A percentile compares a stretch with the other conserved stretches of the same genome.
These are phyloP conservation scores for Lentinula detonsa DNA, from an alignment of 768 basidiomycete species.

Conservation along the genomic window DNA sequence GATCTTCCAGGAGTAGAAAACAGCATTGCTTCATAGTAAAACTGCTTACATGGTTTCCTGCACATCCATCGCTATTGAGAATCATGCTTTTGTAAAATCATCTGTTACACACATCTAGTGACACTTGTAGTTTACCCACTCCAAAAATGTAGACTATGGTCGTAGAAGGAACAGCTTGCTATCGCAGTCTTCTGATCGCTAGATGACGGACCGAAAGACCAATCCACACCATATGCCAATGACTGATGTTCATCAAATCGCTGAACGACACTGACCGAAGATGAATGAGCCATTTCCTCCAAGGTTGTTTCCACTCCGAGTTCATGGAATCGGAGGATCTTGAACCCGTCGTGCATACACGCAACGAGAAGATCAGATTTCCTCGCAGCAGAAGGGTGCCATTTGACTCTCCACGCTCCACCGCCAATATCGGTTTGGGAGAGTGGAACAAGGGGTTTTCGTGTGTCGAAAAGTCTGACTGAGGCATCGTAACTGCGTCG, in stretches of 20 bases:
- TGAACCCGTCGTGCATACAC: slow-evolving; percentile 98
- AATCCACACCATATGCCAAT: slow-evolving; percentile 90
- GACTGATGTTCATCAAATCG: slow-evolving; percentile 75
- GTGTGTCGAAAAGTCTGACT: slow-evolving; percentile 77
- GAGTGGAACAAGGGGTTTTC: slow-evolving; percentile 58
- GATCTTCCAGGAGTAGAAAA: not conserved
- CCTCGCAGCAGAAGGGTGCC: slow-evolving; percentile 76
- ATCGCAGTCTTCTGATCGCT: slow-evolving; percentile 43
- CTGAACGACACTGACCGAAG: slow-evolving; percentile 33
- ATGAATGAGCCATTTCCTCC: not conserved
- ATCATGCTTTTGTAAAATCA: not conserved
- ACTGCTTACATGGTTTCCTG: not conserved
- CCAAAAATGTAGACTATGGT: slow-evolving; percentile 82
- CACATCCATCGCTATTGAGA: not conserved
- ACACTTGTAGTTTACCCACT: slow-evolving; percentile 35
- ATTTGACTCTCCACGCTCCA: slow-evolving; percentile 94
- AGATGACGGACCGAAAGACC: slow-evolving; percentile 47
- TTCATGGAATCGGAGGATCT: slow-evolving; percentile 54
- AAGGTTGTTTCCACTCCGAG: not conserved
- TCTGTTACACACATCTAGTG: not conserved
- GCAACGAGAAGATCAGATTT: slow-evolving; percentile 81
- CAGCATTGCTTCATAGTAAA: not conserved
- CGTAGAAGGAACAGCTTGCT: slow-evolving; percentile 94
- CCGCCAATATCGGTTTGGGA: slow-evolving; percentile 62
- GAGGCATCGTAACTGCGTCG: slow-evolving; percentile 70